Evolutionary conservation across 257 asterid genomes (phyloP), one percentile per base, ranked within the genome.

Genomic region (Penstemon eatonii): DNA sequence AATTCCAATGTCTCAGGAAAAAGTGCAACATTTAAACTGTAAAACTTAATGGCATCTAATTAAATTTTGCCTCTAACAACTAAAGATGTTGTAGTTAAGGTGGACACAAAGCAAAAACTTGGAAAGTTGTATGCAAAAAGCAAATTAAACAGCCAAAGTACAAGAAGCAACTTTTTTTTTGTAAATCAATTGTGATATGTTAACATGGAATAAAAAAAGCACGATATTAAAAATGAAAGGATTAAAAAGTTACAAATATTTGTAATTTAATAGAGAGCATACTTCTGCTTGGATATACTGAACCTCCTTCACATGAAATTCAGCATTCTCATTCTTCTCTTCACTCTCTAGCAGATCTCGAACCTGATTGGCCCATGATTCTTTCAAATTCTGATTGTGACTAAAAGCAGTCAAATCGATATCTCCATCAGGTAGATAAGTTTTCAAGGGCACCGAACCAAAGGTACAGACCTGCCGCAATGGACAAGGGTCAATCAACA

Each of bases 271-370:
- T 57, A 61, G 63, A 65, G 44, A 67, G 66, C 79, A 64, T 85
- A 94, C 99, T 74, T 94, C 97, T 58, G 99, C 99, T 82, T 90
- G 99, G 68, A 91, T 94, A 70, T 94, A 94, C 76, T 94, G 99
- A 76, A 94, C 96, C 82, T 94, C 99, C 91, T 94, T 91, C 78
- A 94, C 99, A 72, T 72, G 82, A 78, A 94, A 94, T 79, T 90
- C 97, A 65, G 99, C 97, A 71, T 87, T 80, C 66, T 88, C 96
- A 66, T 87, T 86, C 79, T 86, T 94, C 83, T 88, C 97, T 82
- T 94, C 99, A 18, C 78, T 89, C 86, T 88, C 89, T 38, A 94
- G 81, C 89, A 83, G 81, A 78, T 94, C 96, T 5, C 95, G 86
- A 52, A 91, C 96, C 77, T 80, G 93, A 76, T 82, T 81, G 76